Base-by-base conservation (phyloP, 495 filamentous ascomycete species). In the Aspergillus heteromorphus region DNA sequence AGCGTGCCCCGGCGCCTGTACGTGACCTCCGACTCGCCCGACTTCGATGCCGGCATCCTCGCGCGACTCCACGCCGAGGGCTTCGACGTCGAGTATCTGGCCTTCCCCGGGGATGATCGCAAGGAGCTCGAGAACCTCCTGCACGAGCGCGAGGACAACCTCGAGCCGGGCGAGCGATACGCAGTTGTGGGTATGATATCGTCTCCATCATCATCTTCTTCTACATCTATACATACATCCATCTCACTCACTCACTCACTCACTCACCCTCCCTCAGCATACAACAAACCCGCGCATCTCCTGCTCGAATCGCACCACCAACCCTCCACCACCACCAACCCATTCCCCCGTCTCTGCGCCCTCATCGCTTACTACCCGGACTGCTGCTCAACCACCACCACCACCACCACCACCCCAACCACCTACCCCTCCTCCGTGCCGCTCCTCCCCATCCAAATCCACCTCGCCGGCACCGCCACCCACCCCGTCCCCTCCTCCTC, bases 41-140 rank as follows among this genome's bases (percentile, higher is more conserved):
- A 79, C 5, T 86, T 87, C 55, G 83, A 87, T 59, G 48, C 71
- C 6, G 56, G 73, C 7, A 77, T 80, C 5, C 52, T 84, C 4
- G 69, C 73, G 13, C 73, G 80, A 18, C 87, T 85, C 75, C 72
- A 72, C 17, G 78, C 76, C 14, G 86, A 89, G 61, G 86, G 84
- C 1, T 88, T 87, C 61, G 56, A 78, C 13, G 83, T 85, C 29
- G 70, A 70, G 7, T 87, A 87, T 57, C 30, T 89, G 0, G 76
- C 80, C 0, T 77, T 86, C 57, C 45, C 23, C 19, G 68, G 69
- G 3, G 60, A 63, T 17, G 68, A 71, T 25, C 60, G 67, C 5
- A 69, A 64, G 40, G 51, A 65, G 1, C 49, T 73, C 36, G 72
- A 77, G 16, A 83, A 82, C 59, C 55, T 70, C 2, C 63, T 72